Evolutionary conservation across 2,329 filamentous ascomycete genomes (phyloP).

Genomic region (Tympanopsis confertula): DNA sequence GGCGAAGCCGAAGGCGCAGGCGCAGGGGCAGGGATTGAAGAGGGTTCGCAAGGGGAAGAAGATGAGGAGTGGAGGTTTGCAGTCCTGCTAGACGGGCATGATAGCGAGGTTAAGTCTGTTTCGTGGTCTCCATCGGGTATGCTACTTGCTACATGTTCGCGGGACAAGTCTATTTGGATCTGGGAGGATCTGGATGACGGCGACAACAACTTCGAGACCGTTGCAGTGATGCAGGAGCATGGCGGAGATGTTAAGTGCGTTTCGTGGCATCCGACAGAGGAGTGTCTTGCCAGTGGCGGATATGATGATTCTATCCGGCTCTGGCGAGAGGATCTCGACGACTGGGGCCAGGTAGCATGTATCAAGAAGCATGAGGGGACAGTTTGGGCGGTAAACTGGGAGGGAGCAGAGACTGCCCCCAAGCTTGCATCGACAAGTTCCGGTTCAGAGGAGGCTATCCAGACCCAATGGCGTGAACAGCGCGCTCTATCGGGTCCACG

Average conservation of each 20-base stretch:
- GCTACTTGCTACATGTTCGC: constrained; percentile 50
- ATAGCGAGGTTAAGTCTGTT: constrained; percentile 51
- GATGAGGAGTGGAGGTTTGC: constrained; percentile 57
- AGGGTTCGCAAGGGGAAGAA: constrained; percentile 25
- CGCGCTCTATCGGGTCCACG: constrained; percentile 14
- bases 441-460: constrained; percentile 1
- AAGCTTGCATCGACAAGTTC: constrained; percentile 7
- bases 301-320: constrained; percentile 58
- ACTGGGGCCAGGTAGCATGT: constrained; percentile 54
- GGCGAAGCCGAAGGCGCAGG: neutral
- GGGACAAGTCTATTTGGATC: constrained; percentile 61
- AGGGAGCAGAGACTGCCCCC: neutral
- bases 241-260: constrained; percentile 59
- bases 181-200: constrained; percentile 52
- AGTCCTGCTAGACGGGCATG: constrained; percentile 57
- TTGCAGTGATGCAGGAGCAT: constrained; percentile 59
- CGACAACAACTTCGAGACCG: constrained; percentile 59
- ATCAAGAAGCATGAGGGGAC: constrained; percentile 47
- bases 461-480: neutral
- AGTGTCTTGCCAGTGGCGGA: constrained; percentile 45
- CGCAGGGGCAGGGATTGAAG: constrained; percentile 4
- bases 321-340: constrained; percentile 55
- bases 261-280: constrained; percentile 46
- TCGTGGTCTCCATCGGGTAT: constrained; percentile 35
- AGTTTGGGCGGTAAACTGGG: constrained; percentile 50